A percentile compares a stretch with the other conserved stretches of the same genome.
These are phyloP conservation scores for cucumber (Cucumis sativus) DNA, from an alignment of 306 rosid genomes.

Conservation along the genomic window DNA sequence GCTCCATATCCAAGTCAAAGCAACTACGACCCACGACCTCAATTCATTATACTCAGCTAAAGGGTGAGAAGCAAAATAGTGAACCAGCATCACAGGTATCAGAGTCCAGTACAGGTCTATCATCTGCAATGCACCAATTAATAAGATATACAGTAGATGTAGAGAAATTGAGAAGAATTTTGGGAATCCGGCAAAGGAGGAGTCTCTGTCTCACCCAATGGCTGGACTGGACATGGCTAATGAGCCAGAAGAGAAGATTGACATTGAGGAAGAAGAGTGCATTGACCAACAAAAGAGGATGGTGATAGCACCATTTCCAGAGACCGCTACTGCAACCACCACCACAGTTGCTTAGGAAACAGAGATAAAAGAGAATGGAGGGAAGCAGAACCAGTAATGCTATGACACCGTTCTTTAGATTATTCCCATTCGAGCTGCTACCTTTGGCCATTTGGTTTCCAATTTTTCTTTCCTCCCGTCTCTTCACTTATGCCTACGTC, in stretches of 20 bases:
- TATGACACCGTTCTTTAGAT: slow-evolving; percentile 42
- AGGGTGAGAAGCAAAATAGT: slow-evolving; percentile 68
- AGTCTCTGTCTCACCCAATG: slow-evolving; percentile 53
- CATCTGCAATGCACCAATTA: slow-evolving; percentile 41
- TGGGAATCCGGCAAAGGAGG: neutral
- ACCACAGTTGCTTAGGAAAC: slow-evolving; percentile 32
- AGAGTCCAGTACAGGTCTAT: slow-evolving; percentile 82
- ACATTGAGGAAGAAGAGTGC: slow-evolving; percentile 76
- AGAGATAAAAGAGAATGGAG: slow-evolving; percentile 49
- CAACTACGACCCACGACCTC: slow-evolving; percentile 52
- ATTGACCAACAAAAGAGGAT: slow-evolving; percentile 70
- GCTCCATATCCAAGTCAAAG: slow-evolving; percentile 75
- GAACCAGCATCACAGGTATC: slow-evolving; percentile 74
- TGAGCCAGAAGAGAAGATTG: slow-evolving; percentile 76
- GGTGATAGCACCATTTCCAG: slow-evolving; percentile 71
- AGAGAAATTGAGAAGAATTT: neutral
- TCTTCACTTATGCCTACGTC: neutral
- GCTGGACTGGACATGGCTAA: slow-evolving; percentile 51
- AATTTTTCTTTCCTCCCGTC: neutral
- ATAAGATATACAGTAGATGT: neutral
- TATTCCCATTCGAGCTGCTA: neutral
- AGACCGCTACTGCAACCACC: neutral
- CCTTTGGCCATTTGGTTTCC: neutral
- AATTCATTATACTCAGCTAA: slow-evolving; percentile 41
- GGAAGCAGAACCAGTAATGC: slow-evolving; percentile 69